Evolutionary conservation across 345 rosid species (phyloP).

Genomic region (Aquilaria yunnanensis): DNA sequence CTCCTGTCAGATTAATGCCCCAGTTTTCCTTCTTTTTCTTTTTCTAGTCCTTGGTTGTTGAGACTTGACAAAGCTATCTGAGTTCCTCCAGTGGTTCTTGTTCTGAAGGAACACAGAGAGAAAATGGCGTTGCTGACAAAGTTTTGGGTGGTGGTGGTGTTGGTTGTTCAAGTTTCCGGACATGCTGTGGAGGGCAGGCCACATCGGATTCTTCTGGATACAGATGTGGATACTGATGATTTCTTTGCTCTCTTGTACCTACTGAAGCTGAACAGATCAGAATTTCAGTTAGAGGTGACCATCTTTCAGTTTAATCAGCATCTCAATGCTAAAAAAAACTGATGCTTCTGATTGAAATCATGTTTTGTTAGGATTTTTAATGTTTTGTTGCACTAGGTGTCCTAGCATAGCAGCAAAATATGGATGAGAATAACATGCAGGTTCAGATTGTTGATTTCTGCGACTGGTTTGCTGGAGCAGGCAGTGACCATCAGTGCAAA

Average conservation of each 20-base stretch:
- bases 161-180: conserved; percentile 19
- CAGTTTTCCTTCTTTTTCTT: no score
- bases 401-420: no score
- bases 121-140: conserved; percentile 26
- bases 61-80: no score
- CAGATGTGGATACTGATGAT: conserved; percentile 90
- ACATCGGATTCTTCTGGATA: conserved; percentile 64
- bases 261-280: conserved; percentile 74
- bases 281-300: conserved; percentile 68
- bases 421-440: no score
- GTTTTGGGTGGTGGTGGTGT: conserved; percentile 11
- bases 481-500: conserved; percentile 66
- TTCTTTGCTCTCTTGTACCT: conserved; percentile 77
- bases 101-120: neutral
- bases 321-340: neutral
- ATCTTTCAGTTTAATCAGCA: neutral
- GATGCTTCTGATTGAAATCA: neutral
- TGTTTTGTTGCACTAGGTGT: neutral
- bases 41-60: no score
- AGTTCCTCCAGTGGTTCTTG: no score
- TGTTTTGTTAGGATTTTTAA: neutral
- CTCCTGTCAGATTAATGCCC: no score
- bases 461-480: conserved; percentile 25
- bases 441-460: no score
- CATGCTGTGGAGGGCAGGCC: conserved; percentile 18